Conservation (phyloP, 306 rosid genomes). For the Pueraria montana region DNA sequence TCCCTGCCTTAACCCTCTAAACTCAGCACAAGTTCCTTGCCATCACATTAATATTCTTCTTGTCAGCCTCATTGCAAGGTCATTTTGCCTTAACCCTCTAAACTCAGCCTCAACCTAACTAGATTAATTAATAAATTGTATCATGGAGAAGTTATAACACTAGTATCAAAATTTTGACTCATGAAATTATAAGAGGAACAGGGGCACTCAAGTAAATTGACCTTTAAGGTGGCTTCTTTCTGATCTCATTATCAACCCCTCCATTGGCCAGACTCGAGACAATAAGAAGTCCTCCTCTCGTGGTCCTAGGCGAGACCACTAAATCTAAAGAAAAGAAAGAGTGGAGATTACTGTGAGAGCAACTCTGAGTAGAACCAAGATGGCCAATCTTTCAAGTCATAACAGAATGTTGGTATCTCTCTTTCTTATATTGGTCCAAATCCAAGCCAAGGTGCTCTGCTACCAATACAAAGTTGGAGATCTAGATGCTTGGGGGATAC, state of each 20-base stretch:
- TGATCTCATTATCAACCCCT: constrained; percentile 19
- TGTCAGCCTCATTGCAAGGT: not conserved
- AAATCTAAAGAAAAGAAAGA: constrained; percentile 44
- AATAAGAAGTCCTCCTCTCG: constrained; percentile 30
- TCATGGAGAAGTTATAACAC: not conserved
- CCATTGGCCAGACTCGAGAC: constrained; percentile 13
- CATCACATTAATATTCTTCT: not conserved
- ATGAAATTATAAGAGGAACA: constrained; percentile 5
- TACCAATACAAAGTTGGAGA: constrained; percentile 92
- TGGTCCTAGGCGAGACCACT: not conserved
- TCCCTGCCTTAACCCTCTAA: constrained; percentile 39
- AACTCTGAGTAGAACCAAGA: constrained; percentile 32
- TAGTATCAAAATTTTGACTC: not conserved
- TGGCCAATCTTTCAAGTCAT: constrained; percentile 52
- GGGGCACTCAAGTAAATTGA: constrained; percentile 54
- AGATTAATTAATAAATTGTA: not conserved
- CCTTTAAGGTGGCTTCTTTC: not conserved
- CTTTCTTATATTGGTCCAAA: constrained; percentile 51
- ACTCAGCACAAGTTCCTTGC: not conserved
- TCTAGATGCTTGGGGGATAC: constrained; percentile 85
- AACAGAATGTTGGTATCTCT: constrained; percentile 43
- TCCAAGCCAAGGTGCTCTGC: constrained; percentile 64
- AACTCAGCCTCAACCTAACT: too few relatives aligned
- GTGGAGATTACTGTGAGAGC: not conserved
- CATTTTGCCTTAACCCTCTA: constrained; percentile 6